These are phyloP conservation scores for Alternaria infectoria DNA, from an alignment of 2,329 filamentous ascomycete species.

Conservation along the genomic window DNA sequence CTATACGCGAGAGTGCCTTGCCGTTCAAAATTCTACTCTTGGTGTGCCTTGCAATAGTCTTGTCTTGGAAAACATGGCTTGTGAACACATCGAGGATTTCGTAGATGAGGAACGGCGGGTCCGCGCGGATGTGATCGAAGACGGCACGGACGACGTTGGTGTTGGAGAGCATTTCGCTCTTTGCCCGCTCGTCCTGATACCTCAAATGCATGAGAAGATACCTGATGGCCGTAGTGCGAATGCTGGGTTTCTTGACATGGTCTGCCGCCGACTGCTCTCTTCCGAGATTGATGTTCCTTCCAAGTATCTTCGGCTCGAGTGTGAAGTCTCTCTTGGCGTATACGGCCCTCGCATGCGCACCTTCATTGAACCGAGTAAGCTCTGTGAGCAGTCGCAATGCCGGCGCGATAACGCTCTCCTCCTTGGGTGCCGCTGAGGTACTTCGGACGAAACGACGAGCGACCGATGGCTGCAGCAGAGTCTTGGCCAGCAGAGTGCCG, in stretches of 20 bases:
- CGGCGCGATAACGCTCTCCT: constrained; percentile 87
- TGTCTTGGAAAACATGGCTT: constrained; percentile 74
- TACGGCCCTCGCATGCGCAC: constrained; percentile 75
- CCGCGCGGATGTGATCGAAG: constrained; percentile 77
- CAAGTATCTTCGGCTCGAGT: constrained; percentile 72
- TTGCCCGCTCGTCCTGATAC: constrained; percentile 76
- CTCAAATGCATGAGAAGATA: constrained; percentile 82
- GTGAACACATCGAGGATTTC: constrained; percentile 77
- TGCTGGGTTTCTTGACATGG: constrained; percentile 70
- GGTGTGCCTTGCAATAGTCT: constrained; percentile 71
- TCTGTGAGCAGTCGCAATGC: constrained; percentile 86
- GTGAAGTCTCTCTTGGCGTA: constrained; percentile 80
- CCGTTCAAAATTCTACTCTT: constrained; percentile 81
- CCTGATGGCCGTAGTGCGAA: constrained; percentile 81
- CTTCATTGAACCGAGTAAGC: constrained; percentile 84
- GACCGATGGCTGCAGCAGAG: constrained; percentile 80
- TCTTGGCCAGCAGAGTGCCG: constrained; percentile 79
- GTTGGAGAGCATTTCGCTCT: constrained; percentile 82
- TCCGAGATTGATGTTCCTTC: constrained; percentile 79
- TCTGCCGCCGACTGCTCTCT: constrained; percentile 64
- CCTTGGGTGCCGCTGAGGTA: constrained; percentile 78
- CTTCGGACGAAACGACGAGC: constrained; percentile 80
- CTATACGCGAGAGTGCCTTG: constrained; percentile 72
- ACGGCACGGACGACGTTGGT: constrained; percentile 71
- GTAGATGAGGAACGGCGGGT: constrained; percentile 74